Evolutionary conservation across 805 yeast species (phyloP).

Genomic region (Spathaspora hagerdaliae): DNA sequence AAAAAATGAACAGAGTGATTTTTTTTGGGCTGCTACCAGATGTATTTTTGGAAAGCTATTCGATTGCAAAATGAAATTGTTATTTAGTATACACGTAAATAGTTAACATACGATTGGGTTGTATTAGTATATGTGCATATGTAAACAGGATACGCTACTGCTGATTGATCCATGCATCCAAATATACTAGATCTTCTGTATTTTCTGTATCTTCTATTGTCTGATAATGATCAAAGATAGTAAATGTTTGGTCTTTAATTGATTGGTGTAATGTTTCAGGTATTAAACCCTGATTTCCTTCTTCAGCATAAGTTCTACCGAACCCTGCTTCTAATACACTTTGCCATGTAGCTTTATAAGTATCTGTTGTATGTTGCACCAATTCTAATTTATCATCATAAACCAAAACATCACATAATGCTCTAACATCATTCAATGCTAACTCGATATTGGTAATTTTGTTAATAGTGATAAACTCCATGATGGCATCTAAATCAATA

Average conservation of each 20-base stretch:
- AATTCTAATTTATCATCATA: constrained; percentile 83
- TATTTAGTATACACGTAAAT: too few relatives aligned
- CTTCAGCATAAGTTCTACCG: constrained; percentile 30
- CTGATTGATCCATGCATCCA: constrained; percentile 31
- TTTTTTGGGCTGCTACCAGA: too few relatives aligned
- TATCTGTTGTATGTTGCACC: constrained; percentile 47
- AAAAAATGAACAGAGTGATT: too few relatives aligned
- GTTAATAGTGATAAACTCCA: constrained; percentile 65
- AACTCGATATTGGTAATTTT: constrained; percentile 82
- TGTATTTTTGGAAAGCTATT: too few relatives aligned
- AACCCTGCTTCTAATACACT: constrained; percentile 71
- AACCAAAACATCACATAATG: constrained; percentile 82
- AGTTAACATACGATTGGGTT: too few relatives aligned
- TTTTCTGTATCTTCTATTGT: constrained; percentile 25
- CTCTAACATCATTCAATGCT: constrained; percentile 64
- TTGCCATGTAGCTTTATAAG: constrained; percentile 80
- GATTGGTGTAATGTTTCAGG: not conserved
- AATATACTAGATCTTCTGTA: constrained; percentile 24
- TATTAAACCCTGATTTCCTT: constrained; percentile 3
- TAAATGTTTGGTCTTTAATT: constrained; percentile 5
- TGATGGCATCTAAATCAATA: constrained; percentile 70
- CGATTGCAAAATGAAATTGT: too few relatives aligned
- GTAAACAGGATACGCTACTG: not conserved
- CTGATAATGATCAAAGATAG: constrained; percentile 24
- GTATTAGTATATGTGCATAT: too few relatives aligned